phyloP scores from a whole-genome alignment of 1,284 basidiomycete species.

The Schizophyllum amplum region DNA sequence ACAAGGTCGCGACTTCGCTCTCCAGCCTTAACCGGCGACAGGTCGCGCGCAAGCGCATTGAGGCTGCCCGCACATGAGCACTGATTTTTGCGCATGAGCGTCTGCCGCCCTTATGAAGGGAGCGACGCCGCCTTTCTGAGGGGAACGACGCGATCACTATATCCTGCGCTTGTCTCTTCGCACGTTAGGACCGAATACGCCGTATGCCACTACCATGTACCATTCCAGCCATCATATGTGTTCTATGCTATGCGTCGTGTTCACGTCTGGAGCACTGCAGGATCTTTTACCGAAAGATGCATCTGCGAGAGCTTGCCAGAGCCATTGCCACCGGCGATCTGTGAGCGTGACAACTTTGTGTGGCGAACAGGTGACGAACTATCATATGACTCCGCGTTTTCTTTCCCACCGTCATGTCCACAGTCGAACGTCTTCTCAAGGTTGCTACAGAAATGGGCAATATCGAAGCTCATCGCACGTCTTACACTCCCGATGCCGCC shows the following conservation, averaged over 20 bases:
- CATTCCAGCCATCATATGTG: background rate
- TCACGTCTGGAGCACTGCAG: background rate
- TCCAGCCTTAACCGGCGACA: conserved; percentile 73
- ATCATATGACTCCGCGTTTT: too few relatives aligned
- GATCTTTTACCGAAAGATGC: too few relatives aligned
- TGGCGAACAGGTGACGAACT: too few relatives aligned
- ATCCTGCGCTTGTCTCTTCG: background rate
- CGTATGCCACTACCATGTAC: background rate
- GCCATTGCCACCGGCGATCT: too few relatives aligned
- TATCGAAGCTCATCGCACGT: background rate
- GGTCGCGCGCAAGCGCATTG: conserved; percentile 75
- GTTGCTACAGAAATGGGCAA: background rate
- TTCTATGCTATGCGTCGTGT: background rate
- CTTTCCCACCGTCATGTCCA: background rate
- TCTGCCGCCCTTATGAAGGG: background rate
- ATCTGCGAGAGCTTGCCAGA: too few relatives aligned
- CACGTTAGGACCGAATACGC: background rate
- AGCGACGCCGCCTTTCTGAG: too few relatives aligned
- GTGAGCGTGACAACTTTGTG: too few relatives aligned
- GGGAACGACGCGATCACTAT: background rate
- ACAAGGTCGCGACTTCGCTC: conserved; percentile 57
- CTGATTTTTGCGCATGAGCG: background rate
- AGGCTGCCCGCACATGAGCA: conserved; percentile 55
- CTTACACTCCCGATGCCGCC: background rate
- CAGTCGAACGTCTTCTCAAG: background rate